A percentile compares a stretch with the other conserved stretches of the same genome.
Evolutionary conservation across 2,329 filamentous ascomycete species (phyloP).

Genomic region (Colletotrichum spinosum): DNA sequence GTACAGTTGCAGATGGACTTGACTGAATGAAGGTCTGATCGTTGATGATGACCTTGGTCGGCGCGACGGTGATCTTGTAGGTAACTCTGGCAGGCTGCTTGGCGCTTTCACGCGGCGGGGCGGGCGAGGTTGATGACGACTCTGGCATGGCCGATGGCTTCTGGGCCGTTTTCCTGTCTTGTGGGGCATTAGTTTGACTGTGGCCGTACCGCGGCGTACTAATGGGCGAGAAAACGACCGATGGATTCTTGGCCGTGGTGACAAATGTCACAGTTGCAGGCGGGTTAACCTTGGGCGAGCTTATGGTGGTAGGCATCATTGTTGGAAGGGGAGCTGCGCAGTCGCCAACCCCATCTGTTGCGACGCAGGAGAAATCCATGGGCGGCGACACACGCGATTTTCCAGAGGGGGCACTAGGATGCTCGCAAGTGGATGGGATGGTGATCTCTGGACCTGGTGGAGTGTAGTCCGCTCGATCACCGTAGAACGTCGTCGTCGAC

Average conservation of each 20-base stretch:
- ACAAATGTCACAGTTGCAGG: constrained; percentile 55
- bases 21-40: constrained; percentile 56
- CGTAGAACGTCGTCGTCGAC: constrained; percentile 61
- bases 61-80: constrained; percentile 58
- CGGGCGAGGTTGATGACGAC: not conserved
- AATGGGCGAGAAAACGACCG: constrained; percentile 52
- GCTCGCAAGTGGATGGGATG: constrained; percentile 43
- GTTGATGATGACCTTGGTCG: constrained; percentile 60
- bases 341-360: not conserved
- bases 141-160: constrained; percentile 14
- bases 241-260: constrained; percentile 67
- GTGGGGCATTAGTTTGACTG: constrained; percentile 23
- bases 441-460: constrained; percentile 56
- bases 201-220: constrained; percentile 35
- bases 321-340: constrained; percentile 11
- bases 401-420: constrained; percentile 1
- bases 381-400: not conserved
- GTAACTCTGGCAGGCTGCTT: constrained; percentile 22
- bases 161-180: constrained; percentile 15
- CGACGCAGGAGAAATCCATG: not conserved
- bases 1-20: constrained; percentile 51
- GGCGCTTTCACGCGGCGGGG: constrained; percentile 17
- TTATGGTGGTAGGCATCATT: constrained; percentile 16
- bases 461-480: constrained; percentile 59
- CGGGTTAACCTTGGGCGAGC: constrained; percentile 34